A percentile compares a stretch with the other conserved stretches of the same genome.
These are phyloP conservation scores for Nicotiana tabacum DNA, from an alignment of 257 asterid genomes.

Conservation along the genomic window DNA sequence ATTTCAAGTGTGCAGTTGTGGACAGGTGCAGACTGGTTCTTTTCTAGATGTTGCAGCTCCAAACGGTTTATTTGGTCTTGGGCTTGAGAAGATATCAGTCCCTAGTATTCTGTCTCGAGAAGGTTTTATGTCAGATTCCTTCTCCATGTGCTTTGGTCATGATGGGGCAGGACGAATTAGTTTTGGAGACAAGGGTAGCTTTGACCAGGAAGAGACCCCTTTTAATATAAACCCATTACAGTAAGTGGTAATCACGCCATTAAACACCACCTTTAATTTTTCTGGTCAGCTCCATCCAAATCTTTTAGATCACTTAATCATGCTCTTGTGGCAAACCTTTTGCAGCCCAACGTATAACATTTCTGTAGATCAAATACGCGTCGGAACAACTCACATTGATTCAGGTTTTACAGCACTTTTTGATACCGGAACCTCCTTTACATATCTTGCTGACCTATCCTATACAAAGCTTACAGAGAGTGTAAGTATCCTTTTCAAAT, in stretches of 20 bases:
- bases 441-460: conserved; percentile 65
- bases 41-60: conserved; percentile 78
- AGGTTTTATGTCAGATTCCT: conserved; percentile 59
- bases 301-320: conserved; percentile 9
- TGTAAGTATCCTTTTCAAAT: conserved; percentile 38
- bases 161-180: conserved; percentile 69
- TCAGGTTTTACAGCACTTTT: conserved; percentile 61
- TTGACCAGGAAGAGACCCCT: conserved; percentile 75
- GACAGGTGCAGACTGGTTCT: conserved; percentile 80
- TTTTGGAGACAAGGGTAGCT: conserved; percentile 86
- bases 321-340: conserved; percentile 6
- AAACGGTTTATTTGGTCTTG: conserved; percentile 81
- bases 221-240: conserved; percentile 47
- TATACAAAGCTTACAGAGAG: conserved; percentile 52
- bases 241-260: conserved; percentile 40
- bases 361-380: conserved; percentile 54
- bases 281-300: background rate
- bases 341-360: conserved; percentile 67
- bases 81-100: conserved; percentile 76
- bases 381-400: conserved; percentile 51
- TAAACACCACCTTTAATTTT: background rate
- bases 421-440: conserved; percentile 86
- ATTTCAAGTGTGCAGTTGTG: conserved; percentile 55
- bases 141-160: conserved; percentile 88
- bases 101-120: conserved; percentile 65